Conservation (phyloP, 352 stramenopile genomes). For the Globisporangium abappressorium region DNA sequence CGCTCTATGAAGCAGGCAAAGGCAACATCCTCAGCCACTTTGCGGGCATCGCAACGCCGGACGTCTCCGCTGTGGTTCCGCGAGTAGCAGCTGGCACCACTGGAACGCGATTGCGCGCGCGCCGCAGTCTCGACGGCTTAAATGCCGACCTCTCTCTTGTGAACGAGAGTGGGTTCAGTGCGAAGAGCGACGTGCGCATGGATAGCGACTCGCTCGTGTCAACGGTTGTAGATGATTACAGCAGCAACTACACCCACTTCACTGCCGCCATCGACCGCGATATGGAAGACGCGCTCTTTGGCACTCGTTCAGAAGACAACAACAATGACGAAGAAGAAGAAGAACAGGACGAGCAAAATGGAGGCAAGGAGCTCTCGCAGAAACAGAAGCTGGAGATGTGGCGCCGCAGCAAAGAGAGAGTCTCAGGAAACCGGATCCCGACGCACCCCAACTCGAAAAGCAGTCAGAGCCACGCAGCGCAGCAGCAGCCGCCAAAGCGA, state of each 20-base stretch:
- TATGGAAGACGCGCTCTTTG: constrained; percentile 23
- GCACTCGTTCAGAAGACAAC: neutral
- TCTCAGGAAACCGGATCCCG: constrained; percentile 4
- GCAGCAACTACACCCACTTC: constrained; percentile 6
- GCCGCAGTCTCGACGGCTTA: constrained; percentile 13
- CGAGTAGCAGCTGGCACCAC: neutral
- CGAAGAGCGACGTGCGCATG: constrained; percentile 10
- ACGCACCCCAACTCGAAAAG: neutral
- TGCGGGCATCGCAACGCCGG: constrained; percentile 42
- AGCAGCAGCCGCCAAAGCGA: constrained; percentile 15
- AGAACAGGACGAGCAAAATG: neutral
- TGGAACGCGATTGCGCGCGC: constrained; percentile 5
- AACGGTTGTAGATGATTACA: constrained; percentile 6
- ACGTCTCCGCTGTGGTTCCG: constrained; percentile 2
- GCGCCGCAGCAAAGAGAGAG: constrained; percentile 16
- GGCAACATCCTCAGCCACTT: constrained; percentile 67
- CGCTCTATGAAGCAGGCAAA: constrained; percentile 49
- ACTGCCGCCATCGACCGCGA: constrained; percentile 6
- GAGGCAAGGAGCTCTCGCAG: constrained; percentile 12
- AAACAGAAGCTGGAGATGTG: constrained; percentile 27
- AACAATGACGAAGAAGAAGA: constrained; percentile 17
- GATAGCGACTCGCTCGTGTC: constrained; percentile 6
- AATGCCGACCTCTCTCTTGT: constrained; percentile 1
- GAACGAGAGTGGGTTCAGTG: neutral
- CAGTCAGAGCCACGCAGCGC: constrained; percentile 3